Base-by-base conservation (phyloP, 1,284 basidiomycete species). In the Leccinum solheimii region DNA sequence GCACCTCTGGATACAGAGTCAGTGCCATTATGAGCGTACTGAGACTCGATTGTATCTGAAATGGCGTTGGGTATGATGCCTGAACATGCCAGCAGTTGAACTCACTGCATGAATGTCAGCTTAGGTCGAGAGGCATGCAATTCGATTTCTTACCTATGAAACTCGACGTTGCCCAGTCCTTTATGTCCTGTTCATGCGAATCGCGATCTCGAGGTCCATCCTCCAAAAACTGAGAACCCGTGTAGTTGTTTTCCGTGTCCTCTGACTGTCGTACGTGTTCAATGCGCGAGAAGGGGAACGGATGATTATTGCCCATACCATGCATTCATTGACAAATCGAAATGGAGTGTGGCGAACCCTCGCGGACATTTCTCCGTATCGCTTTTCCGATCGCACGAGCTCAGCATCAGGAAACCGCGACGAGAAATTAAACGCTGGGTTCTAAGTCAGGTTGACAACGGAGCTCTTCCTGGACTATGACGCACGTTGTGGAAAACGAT, bases 351-450 rank as follows among this genome's bases (percentile, higher is more conserved):
- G 66, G 51, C 66, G 65, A 54, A 76, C 65, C 23, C 68, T 61
- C n/a, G 68, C 55, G 14, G 68, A 69, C n/a, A 74, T 51, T 30
- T 68, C 61, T 50, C 62, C 68, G 53, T 70, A 67, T 52, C 68
- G 64, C 13, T 59, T 58, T 6, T 72, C 74, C 21, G 62, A 51
- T 30, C 62, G 72, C 26, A 71, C 64, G 19, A 74, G 67, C 19
- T 55, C 61, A 1, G 69, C 66, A 7, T 74, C 73, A 0, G 77
- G 77, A 38, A 78, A 65, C 76, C 75, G 79, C 7, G 72, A 58
- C 0, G 79, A 76, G 38, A 79, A 53, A 11, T 64, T 36, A 67
- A 62, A 27, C 21, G 72, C 72, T 72, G 53, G 45, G 9, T 14
- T 14, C 14, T 4, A 3, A 7, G 55, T 61, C 65, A 50, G 69